Base-by-base conservation (phyloP, 345 rosid species). In the Pistacia atlantica region DNA sequence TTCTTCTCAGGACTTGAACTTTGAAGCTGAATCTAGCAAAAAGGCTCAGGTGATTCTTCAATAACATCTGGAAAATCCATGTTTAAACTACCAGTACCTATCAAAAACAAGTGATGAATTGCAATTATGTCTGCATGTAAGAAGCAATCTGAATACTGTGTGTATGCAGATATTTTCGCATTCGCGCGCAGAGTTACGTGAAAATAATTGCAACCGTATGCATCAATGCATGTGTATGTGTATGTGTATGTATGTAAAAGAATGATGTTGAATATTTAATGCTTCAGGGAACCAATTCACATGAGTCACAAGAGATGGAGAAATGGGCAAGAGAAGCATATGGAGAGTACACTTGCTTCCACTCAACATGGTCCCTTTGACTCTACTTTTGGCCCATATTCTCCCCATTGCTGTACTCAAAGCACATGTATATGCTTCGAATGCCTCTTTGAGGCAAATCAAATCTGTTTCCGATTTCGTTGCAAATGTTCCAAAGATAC, bases 281-380 rank as follows among this genome's bases (percentile, higher is more conserved):
- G 68, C 64, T 69, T 80, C 85, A 85, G 91, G 91, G 79, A 73
- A 80, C 81, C 80, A 75, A 64, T 77, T 77, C 87, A 82, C 70
- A 77, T 66, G 91, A 71, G 70, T 51, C 83, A 77, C 62, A 69
- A 74, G 81, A 76, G 73, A 79, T 67, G 64, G 78, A 80, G 78
- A 83, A 71, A 77, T 83, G 85, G 87, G 69, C 49, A 51, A 80
- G 72, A 70, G 83, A 81, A 71, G 48, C 79, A 79, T 72, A 80
- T 79, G 86, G 84, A 84, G 87, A 83, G 54, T 64, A 75, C 66
- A 76, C 42, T 66, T 60, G 71, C 75, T 76, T 74, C 81, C 80
- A 82, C 52, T 80, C 87, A 66, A 72, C 84, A 61, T 85, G 89
- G 85, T 82, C 89, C 78, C 79, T 85, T 79, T 85, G 90, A 87